A percentile compares a stretch with the other conserved stretches of the same genome.
Evolutionary conservation across 176 grass and related monocot genomes (phyloP).

Genomic region (Chrysopogon serrulatus): DNA sequence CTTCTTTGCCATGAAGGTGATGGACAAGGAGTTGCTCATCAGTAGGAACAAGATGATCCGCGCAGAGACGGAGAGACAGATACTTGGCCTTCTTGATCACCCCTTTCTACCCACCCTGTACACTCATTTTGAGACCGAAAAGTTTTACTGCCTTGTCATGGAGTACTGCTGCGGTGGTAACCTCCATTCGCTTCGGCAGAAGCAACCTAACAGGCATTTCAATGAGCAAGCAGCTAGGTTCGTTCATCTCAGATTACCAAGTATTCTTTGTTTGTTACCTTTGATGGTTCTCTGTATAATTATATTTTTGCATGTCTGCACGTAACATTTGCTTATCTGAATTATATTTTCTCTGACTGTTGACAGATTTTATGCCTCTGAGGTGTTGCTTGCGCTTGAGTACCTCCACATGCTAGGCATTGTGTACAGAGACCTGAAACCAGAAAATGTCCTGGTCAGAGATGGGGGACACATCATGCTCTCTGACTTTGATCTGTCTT

Average conservation of each 20-base stretch:
- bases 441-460: conserved; percentile 53
- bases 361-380: conserved; percentile 43
- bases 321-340: neutral
- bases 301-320: neutral
- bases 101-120: conserved; percentile 63
- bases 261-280: neutral
- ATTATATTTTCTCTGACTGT: neutral
- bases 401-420: conserved; percentile 70
- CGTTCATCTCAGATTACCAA: neutral
- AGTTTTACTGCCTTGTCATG: conserved; percentile 76
- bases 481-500: conserved; percentile 63
- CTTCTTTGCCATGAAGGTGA: conserved; percentile 73
- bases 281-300: neutral
- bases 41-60: conserved; percentile 62
- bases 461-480: conserved; percentile 68
- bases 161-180: conserved; percentile 70
- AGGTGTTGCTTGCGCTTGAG: conserved; percentile 61
- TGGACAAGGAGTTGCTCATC: conserved; percentile 63
- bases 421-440: conserved; percentile 59
- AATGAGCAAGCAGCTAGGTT: conserved; percentile 52
- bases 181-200: conserved; percentile 65
- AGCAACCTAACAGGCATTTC: conserved; percentile 52
- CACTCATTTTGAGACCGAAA: conserved; percentile 64
- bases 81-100: conserved; percentile 65
- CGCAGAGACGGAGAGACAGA: conserved; percentile 56